Base-by-base conservation (phyloP, 129 eudicot species). In the Heracleum sosnowskyi region DNA sequence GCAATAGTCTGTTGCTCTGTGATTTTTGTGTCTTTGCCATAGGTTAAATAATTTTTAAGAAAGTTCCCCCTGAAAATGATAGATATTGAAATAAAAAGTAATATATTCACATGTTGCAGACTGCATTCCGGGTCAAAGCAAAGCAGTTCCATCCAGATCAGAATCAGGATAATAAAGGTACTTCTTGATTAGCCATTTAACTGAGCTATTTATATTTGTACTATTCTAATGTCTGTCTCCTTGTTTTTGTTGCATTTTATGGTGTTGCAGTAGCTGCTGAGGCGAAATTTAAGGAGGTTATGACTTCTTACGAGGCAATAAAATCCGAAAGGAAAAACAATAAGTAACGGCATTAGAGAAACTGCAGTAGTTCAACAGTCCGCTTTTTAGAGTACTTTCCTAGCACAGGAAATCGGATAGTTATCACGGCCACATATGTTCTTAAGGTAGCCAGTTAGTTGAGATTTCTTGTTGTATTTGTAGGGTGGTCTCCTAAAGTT, bases 141-240 rank as follows among this genome's bases (percentile, higher is more conserved):
- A 86, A 83, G 85, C 86, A 94, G 83, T 89, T 84, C 83, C 98
- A 94, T 60, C 98, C 98, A n/a, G 97, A 94, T 86, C 97, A 94
- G 90, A 91, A 94, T 80, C 97, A 89, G 81, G 88, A 88, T 45
- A 88, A 94, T 73, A 91, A 91, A 88, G 98, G 98, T 91, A 41
- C 51, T 73, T 20, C 9, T 3, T 74, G 40, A 69, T 45, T 79
- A 42, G 22, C 24, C n/a, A 41, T 45, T 16, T 22, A 39, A 51
- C 24, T 20, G 24, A 63, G 33, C 74, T n/a, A 7, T 15, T 12
- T 11, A 24, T 40, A 7, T 13, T 16, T 24, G 36, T 34, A 16
- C 37, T 17, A 18, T 71, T 29, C 49, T 76, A n/a, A 35, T 63
- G 45, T 72, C 29, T 22, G 69, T 79, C 20, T 53, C n/a, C 33